phyloP scores from a whole-genome alignment of 257 asterid species.

The Gentiana dahurica region DNA sequence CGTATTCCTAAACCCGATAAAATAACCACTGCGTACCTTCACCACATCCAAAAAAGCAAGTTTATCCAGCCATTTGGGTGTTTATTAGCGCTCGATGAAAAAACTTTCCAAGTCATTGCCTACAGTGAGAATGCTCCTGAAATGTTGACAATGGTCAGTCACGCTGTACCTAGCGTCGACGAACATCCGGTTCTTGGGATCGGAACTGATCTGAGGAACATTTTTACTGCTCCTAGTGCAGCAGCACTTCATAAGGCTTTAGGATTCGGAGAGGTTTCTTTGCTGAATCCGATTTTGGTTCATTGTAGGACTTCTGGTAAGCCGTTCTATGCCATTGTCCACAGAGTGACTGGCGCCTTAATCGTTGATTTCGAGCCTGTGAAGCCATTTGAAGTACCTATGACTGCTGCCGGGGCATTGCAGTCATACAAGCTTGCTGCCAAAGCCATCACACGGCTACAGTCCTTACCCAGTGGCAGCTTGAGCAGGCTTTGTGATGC shows the following conservation, averaged over 20 bases:
- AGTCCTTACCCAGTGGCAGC: conserved; percentile 88
- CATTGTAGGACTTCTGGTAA: conserved; percentile 94
- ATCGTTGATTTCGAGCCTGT: conserved; percentile 95
- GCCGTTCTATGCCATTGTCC: conserved; percentile 90
- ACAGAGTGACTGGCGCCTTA: conserved; percentile 79
- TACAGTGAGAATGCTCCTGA: conserved; percentile 82
- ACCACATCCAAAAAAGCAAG: conserved; percentile 77
- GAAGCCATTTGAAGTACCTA: conserved; percentile 88
- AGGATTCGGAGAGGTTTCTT: conserved; percentile 85
- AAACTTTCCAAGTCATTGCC: conserved; percentile 67
- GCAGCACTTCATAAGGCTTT: conserved; percentile 75
- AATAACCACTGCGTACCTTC: conserved; percentile 69
- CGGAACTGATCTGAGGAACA: conserved; percentile 59
- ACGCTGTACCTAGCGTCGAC: conserved; percentile 81
- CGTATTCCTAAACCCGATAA: conserved; percentile 41
- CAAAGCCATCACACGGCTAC: conserved; percentile 84
- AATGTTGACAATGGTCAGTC: conserved; percentile 77
- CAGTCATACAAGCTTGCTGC: conserved; percentile 95
- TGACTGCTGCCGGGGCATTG: conserved; percentile 97
- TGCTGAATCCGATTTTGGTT: conserved; percentile 73
- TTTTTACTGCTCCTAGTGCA: conserved; percentile 79
- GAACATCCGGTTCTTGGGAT: conserved; percentile 63
- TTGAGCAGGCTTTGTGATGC: conserved; percentile 73
- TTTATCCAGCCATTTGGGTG: conserved; percentile 82
- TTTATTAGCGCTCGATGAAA: conserved; percentile 69